Percentiles rank a stretch among this genome's conserved stretches.
These are phyloP conservation scores for Ascochyta koolunga DNA, from an alignment of 2,329 filamentous ascomycete species.

Conservation along the genomic window DNA sequence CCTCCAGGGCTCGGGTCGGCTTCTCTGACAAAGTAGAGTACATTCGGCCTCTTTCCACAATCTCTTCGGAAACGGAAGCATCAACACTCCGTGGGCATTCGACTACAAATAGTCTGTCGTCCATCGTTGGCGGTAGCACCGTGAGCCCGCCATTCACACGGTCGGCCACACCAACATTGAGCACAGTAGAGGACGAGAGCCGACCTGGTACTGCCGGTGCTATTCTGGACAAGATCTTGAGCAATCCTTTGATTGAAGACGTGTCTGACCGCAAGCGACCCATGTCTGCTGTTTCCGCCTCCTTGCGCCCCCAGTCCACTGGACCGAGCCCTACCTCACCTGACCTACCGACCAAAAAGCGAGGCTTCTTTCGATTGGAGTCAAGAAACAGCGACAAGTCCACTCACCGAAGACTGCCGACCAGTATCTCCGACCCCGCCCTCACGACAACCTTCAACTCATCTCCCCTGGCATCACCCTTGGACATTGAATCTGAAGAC, in stretches of 20 bases:
- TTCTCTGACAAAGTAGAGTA: constrained; percentile 86
- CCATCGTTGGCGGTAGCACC: constrained; percentile 68
- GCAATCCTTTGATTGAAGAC: constrained; percentile 32
- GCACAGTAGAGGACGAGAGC: constrained; percentile 50
- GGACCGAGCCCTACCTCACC: constrained; percentile 26
- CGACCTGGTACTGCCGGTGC: constrained; percentile 74
- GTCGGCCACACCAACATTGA: constrained; percentile 48
- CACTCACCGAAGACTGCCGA: constrained; percentile 30
- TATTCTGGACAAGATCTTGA: constrained; percentile 60
- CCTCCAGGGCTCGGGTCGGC: constrained; percentile 71
- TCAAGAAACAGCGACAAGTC: constrained; percentile 51
- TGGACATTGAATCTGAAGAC: constrained; percentile 41
- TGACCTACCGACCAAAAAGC: constrained; percentile 36
- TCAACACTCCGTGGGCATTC: constrained; percentile 74
- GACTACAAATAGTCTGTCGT: constrained; percentile 79
- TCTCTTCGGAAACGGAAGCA: constrained; percentile 84
- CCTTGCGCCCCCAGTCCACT: constrained; percentile 21
- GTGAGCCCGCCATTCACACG: constrained; percentile 53
- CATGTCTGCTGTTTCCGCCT: constrained; percentile 44
- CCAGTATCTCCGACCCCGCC: constrained; percentile 44
- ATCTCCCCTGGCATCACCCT: constrained; percentile 34
- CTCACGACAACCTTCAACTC: constrained; percentile 37
- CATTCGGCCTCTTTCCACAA: constrained; percentile 80
- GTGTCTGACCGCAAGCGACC: constrained; percentile 42
- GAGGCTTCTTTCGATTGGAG: constrained; percentile 58